Evolutionary conservation across 139 green algal species (phyloP).

Genomic region (Chlorella sp.): DNA sequence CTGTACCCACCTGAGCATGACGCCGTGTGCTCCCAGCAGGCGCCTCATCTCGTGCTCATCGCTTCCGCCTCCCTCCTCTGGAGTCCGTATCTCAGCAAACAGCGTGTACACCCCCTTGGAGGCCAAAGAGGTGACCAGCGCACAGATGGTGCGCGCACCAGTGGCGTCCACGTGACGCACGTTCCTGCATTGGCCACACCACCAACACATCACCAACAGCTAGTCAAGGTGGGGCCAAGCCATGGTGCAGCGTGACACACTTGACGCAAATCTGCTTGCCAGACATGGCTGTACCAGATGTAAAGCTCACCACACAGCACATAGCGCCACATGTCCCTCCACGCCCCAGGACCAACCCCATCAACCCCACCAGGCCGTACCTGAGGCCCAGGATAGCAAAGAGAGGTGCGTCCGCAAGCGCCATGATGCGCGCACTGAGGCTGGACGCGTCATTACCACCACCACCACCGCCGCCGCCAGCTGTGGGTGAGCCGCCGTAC

Average conservation of each 20-base stretch:
- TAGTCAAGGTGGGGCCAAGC: too few relatives aligned
- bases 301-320: neutral
- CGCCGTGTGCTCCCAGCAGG: too few relatives aligned
- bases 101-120: constrained; percentile 1
- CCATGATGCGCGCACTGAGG: neutral
- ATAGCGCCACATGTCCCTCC: neutral
- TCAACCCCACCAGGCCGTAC: constrained; percentile 2
- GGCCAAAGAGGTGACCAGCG: constrained; percentile 29
- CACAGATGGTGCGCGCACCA: constrained; percentile 60
- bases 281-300: neutral
- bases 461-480: neutral
- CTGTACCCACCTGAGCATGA: too few relatives aligned
- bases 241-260: too few relatives aligned
- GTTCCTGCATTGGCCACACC: constrained; percentile 29
- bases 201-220: too few relatives aligned
- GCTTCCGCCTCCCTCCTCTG: too few relatives aligned
- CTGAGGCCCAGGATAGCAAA: constrained; percentile 32
- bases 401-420: constrained; percentile 18
- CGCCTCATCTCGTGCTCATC: too few relatives aligned
- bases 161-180: constrained; percentile 73
- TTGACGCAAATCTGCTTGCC: neutral
- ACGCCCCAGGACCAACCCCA: neutral
- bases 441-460: neutral
- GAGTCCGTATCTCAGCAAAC: constrained; percentile 1
- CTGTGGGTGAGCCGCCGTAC: too few relatives aligned